phyloP scores from a whole-genome alignment of 768 basidiomycete genomes.

The Lepiota venenata region DNA sequence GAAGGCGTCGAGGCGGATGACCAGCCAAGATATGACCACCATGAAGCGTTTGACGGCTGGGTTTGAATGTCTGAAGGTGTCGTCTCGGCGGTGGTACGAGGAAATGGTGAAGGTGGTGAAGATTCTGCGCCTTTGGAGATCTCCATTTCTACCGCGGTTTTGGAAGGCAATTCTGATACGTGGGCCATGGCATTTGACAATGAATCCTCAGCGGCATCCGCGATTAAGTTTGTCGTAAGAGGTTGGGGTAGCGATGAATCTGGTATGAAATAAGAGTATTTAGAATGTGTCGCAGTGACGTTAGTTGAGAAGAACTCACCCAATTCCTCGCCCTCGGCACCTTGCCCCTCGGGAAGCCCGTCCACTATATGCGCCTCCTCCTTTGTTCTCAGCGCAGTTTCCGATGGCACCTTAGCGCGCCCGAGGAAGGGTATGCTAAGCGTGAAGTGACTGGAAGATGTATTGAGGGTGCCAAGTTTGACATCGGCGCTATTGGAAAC shows the following conservation, averaged over 20 bases:
- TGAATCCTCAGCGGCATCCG: conserved; percentile 8
- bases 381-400: not conserved
- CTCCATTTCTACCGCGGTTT: not conserved
- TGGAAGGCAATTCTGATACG: not conserved
- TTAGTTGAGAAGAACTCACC: not conserved
- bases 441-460: conserved; percentile 14
- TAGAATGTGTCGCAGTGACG: not conserved
- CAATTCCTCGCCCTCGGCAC: not conserved
- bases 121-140: not conserved
- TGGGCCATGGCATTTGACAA: conserved; percentile 6
- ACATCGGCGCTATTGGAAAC: not conserved
- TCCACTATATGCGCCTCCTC: not conserved
- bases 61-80: not conserved
- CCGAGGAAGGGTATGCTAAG: conserved; percentile 20
- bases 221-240: not conserved
- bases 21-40: conserved; percentile 9
- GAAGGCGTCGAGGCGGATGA: not conserved
- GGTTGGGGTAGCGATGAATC: conserved; percentile 1
- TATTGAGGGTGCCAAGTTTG: not conserved
- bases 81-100: not conserved
- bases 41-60: not conserved
- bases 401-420: conserved; percentile 14
- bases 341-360: not conserved
- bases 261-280: conserved; percentile 4
- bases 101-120: not conserved